Conservation (phyloP, 257 asterid genomes). For the Asclepias syriaca region DNA sequence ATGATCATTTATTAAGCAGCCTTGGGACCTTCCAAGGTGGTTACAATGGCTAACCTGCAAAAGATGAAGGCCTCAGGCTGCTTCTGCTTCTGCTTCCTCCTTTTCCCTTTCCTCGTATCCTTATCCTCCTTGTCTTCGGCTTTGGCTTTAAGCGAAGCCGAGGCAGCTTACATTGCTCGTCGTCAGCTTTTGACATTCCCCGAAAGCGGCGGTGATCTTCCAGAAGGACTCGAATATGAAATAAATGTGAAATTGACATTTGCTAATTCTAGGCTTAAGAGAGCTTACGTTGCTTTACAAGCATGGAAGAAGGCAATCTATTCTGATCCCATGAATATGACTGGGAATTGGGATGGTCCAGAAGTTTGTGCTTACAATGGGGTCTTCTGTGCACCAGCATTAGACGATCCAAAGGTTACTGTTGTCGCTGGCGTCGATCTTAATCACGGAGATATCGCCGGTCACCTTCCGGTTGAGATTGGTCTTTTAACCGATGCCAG, state of each 20-base stretch:
- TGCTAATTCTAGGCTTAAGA: slow-evolving; percentile 43
- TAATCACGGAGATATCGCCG: slow-evolving; percentile 79
- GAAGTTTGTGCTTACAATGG: slow-evolving; percentile 72
- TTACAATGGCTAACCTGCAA: slow-evolving; percentile 37
- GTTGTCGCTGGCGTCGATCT: slow-evolving; percentile 88
- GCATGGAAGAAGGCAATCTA: slow-evolving; percentile 69
- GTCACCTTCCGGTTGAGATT: slow-evolving; percentile 73
- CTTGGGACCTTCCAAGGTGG: slow-evolving; percentile 63
- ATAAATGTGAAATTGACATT: slow-evolving; percentile 7
- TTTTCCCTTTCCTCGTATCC: slow-evolving; percentile 14
- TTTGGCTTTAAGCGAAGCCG: slow-evolving; percentile 25
- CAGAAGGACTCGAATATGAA: slow-evolving; percentile 6
- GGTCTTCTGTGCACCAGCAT: slow-evolving; percentile 55
- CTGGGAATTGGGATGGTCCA: slow-evolving; percentile 65
- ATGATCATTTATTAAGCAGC: slow-evolving; percentile 39
- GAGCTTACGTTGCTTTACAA: slow-evolving; percentile 60
- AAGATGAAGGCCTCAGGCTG: slow-evolving; percentile 51
- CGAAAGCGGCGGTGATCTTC: slow-evolving; percentile 15
- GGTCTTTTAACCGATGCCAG: slow-evolving; percentile 58
- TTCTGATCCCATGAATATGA: slow-evolving; percentile 71
- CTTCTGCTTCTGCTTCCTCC: slow-evolving; percentile 27
- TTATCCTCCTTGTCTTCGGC: slow-evolving; percentile 16
- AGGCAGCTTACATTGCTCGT: slow-evolving; percentile 24
- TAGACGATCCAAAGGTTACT: slow-evolving; percentile 39
- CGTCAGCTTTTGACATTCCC: slow-evolving; percentile 24